Conservation (phyloP, 306 rosid species). For the Prunus kanzakura region DNA sequence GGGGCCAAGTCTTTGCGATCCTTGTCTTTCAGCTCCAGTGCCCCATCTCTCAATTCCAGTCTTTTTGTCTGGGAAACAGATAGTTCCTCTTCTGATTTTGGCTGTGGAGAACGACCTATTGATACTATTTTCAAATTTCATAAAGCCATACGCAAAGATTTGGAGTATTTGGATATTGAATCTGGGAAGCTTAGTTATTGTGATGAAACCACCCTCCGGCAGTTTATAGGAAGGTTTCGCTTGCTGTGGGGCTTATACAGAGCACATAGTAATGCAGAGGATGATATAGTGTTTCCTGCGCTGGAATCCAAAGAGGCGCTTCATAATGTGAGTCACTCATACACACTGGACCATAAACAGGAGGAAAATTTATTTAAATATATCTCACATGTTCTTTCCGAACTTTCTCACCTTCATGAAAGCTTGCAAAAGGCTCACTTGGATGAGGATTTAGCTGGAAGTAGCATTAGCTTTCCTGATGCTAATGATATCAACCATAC, state of each 20-base stretch:
- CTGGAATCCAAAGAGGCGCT: conserved; percentile 95
- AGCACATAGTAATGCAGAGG: conserved; percentile 99
- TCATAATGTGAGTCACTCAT: conserved; percentile 97
- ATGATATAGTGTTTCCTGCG: conserved; percentile 96
- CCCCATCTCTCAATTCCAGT: conserved; percentile 93
- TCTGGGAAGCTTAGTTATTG: conserved; percentile 92
- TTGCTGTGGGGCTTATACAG: conserved; percentile 97
- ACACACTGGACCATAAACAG: conserved; percentile 90
- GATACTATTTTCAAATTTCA: conserved; percentile 98
- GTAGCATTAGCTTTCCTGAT: conserved; percentile 33
- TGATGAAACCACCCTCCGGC: conserved; percentile 69
- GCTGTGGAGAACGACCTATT: conserved; percentile 83
- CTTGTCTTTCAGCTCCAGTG: conserved; percentile 72
- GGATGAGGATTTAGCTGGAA: conserved; percentile 43
- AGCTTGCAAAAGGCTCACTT: conserved; percentile 40
- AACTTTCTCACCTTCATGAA: conserved; percentile 84
- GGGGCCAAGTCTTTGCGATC: conserved; percentile 82
- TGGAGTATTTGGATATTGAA: conserved; percentile 95
- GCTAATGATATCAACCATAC: conserved; percentile 35
- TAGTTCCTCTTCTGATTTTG: conserved; percentile 52
- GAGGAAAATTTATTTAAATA: conserved; percentile 92
- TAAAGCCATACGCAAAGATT: conserved; percentile 94
- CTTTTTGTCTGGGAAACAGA: conserved; percentile 95
- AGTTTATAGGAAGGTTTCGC: conserved; percentile 91
- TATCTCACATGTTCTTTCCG: conserved; percentile 75